Conservation (phyloP, 257 asterid genomes). For the Schizonepeta tenuifolia region DNA sequence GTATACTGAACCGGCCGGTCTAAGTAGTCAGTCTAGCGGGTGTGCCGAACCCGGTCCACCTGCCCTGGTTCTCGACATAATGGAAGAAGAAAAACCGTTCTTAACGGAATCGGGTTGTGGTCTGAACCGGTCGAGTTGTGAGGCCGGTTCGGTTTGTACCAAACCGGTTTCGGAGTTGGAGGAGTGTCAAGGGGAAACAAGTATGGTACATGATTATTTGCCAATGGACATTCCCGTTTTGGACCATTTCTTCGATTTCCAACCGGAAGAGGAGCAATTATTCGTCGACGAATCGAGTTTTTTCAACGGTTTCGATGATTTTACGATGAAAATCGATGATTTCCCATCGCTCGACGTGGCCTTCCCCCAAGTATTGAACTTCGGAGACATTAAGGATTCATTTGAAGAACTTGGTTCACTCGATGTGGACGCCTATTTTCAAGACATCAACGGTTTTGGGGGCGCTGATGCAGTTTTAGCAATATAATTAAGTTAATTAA, state of each 20-base stretch:
- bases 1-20: slow-evolving; percentile 33
- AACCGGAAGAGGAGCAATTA: slow-evolving; percentile 42
- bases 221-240: slow-evolving; percentile 63
- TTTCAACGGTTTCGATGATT: slow-evolving; percentile 35
- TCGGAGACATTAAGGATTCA: slow-evolving; percentile 48
- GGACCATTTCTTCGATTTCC: slow-evolving; percentile 58
- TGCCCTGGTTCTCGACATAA: background rate
- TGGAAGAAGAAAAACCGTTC: slow-evolving; percentile 20
- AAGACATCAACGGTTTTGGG: slow-evolving; percentile 50
- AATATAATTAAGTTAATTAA: too few species aligned
- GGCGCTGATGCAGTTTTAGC: slow-evolving; percentile 50
- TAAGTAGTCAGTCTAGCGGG: slow-evolving; percentile 48
- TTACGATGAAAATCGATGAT: slow-evolving; percentile 38
- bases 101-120: background rate
- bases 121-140: slow-evolving; percentile 4
- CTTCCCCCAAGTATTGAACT: background rate
- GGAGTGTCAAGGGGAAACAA: slow-evolving; percentile 65
- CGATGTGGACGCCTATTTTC: slow-evolving; percentile 60
- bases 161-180: slow-evolving; percentile 25
- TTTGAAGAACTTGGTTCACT: slow-evolving; percentile 46
- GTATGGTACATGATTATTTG: slow-evolving; percentile 44
- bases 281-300: slow-evolving; percentile 34
- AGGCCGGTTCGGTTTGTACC: background rate
- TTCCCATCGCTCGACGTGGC: slow-evolving; percentile 26
- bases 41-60: slow-evolving; percentile 32